These are phyloP conservation scores for Sanghuangporus baumii DNA, from an alignment of 1,284 basidiomycete genomes.

Conservation along the genomic window DNA sequence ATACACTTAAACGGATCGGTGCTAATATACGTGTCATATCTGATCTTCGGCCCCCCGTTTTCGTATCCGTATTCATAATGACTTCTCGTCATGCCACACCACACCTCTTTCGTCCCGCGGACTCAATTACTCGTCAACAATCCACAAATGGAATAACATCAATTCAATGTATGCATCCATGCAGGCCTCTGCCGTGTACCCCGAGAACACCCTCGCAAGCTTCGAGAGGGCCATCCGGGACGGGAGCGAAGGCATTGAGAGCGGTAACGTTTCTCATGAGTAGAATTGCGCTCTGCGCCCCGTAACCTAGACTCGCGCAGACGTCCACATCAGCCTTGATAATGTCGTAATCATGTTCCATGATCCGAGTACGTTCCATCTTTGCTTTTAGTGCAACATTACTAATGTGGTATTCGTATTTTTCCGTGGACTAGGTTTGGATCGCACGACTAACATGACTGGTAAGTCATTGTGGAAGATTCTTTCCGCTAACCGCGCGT, in stretches of 20 bases:
- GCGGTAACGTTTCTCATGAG: conserved; percentile 53
- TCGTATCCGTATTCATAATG: background rate
- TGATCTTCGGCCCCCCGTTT: background rate
- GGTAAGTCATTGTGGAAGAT: conserved; percentile 34
- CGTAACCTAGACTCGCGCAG: conserved; percentile 44
- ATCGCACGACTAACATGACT: conserved; percentile 63
- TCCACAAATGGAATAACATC: background rate
- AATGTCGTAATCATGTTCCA: conserved; percentile 94
- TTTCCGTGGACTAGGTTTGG: conserved; percentile 41
- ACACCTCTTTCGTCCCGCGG: background rate
- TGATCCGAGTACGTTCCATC: conserved; percentile 64
- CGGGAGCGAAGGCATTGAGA: conserved; percentile 94
- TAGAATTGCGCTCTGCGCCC: conserved; percentile 10
- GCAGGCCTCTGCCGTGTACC: conserved; percentile 80
- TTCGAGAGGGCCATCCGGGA: conserved; percentile 91
- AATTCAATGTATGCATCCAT: background rate
- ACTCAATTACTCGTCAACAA: no score
- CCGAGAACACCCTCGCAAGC: conserved; percentile 90
- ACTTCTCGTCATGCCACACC: background rate
- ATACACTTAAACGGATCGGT: background rate
- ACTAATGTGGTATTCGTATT: conserved; percentile 7
- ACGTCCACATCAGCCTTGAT: conserved; percentile 94
- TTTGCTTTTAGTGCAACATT: background rate
- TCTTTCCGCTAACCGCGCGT: conserved; percentile 20
- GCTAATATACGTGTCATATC: background rate